A percentile compares a stretch with the other conserved stretches of the same genome.
Evolutionary conservation across 768 basidiomycete genomes (phyloP).

Genomic region (Hericium coralloides): DNA sequence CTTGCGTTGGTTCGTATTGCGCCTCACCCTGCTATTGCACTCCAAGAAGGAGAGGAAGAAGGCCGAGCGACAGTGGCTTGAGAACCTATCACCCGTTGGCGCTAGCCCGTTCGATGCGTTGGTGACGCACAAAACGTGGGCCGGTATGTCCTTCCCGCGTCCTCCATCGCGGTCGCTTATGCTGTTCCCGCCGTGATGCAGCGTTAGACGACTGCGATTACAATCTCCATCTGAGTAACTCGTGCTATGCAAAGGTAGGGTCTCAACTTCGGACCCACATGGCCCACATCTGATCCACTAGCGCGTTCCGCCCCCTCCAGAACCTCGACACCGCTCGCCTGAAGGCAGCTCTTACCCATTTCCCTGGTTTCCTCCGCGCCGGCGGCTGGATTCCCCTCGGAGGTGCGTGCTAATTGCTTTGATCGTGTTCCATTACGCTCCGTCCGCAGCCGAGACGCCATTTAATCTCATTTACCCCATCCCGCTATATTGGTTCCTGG

Average conservation of each 20-base stretch:
- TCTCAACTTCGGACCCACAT: background rate
- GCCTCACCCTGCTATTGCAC: constrained; percentile 1
- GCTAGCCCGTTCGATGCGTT: constrained; percentile 16
- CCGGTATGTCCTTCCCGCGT: constrained; percentile 1
- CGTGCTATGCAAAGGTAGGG: constrained; percentile 64
- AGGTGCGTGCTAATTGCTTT: constrained; percentile 17
- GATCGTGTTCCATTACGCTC: background rate
- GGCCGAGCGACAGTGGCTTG: constrained; percentile 2
- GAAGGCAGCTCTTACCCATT: constrained; percentile 36
- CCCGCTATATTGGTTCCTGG: background rate
- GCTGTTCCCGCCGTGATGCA: background rate
- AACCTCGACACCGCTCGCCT: constrained; percentile 30
- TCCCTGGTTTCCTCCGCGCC: constrained; percentile 47
- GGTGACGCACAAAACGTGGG: constrained; percentile 13
- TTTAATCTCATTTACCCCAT: background rate
- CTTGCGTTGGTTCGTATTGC: background rate
- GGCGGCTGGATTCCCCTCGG: constrained; percentile 58
- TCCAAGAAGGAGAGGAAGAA: constrained; percentile 1
- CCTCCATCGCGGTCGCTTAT: background rate
- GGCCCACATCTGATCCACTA: background rate
- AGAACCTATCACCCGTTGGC: constrained; percentile 13
- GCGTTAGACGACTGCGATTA: constrained; percentile 48
- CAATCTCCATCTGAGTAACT: constrained; percentile 72
- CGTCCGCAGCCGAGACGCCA: background rate
- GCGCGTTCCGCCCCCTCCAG: constrained; percentile 10